phyloP scores from a whole-genome alignment of 805 yeast species.

The Candida taoyuanica region DNA sequence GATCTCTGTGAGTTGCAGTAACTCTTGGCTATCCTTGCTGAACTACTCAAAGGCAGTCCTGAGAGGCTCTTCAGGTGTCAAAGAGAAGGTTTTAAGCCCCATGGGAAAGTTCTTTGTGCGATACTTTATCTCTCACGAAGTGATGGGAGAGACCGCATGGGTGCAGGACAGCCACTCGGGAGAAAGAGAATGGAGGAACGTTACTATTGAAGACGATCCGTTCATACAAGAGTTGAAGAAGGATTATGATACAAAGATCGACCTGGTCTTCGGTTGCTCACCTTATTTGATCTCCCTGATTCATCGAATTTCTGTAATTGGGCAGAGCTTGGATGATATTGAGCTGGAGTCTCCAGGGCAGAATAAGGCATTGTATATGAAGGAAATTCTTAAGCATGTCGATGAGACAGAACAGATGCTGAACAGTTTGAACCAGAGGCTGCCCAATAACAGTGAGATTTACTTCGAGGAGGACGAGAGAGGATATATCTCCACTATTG shows the following conservation, averaged over 20 bases:
- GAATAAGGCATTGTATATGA: conserved; percentile 6
- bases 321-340: conserved; percentile 33
- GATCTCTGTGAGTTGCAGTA: conserved; percentile 37
- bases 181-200: conserved; percentile 5
- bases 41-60: conserved; percentile 36
- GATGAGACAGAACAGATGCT: conserved; percentile 27
- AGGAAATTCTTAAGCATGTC: conserved; percentile 27
- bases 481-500: conserved; percentile 27
- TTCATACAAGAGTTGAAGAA: conserved; percentile 30
- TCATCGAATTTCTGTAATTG: conserved; percentile 34
- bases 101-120: conserved; percentile 34
- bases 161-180: conserved; percentile 19
- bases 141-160: conserved; percentile 42
- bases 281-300: conserved; percentile 35
- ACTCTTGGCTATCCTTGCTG: conserved; percentile 35
- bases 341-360: conserved; percentile 23
- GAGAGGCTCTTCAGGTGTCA: conserved; percentile 24
- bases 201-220: conserved; percentile 29
- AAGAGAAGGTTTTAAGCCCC: conserved; percentile 27
- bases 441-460: conserved; percentile 21
- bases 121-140: conserved; percentile 38
- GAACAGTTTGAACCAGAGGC: conserved; percentile 22
- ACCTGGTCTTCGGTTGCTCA: conserved; percentile 37
- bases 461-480: conserved; percentile 17
- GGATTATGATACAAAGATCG: conserved; percentile 33